Evolutionary conservation across 1,284 basidiomycete species (phyloP), one percentile per base, ranked within the genome.

Genomic region (Puccinia triticina): DNA sequence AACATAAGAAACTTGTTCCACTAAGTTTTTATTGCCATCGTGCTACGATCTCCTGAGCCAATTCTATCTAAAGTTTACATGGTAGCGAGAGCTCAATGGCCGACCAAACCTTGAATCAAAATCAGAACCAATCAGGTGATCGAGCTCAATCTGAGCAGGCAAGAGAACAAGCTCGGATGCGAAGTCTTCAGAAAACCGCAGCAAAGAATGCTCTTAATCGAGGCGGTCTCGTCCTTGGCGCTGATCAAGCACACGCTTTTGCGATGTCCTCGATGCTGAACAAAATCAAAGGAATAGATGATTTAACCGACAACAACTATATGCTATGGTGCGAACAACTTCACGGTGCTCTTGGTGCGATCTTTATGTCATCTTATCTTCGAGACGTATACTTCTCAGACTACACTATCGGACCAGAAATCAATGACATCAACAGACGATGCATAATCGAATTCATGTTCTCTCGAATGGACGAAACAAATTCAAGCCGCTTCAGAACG

Each of bases 41-140:
- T n/a, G n/a, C n/a, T n/a, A n/a, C n/a, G n/a, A n/a, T n/a, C n/a
- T n/a, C n/a, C n/a, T n/a, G n/a, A n/a, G n/a, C n/a, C n/a, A n/a
- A n/a, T n/a, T n/a, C n/a, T n/a, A n/a, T n/a, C n/a, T n/a, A n/a
- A n/a, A 53, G 23, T 53, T 21, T 53, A 14, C 23, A n/a, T 59
- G 57, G 57, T 59, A 59, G 57, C 18, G 26, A 59, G 57, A 59
- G 57, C 16, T 59, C 57, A 59, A 11, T 59, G 57, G 16, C 57
- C n/a, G 57, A 59, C 3, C n/a, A 29, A 59, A 29, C 57, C 5
- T 5, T 21, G 5, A 10, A 5, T 21, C 16, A 55, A 12, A n/a
- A n/a, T n/a, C 7, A 59, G n/a, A 59, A 59, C 29, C 57, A 8
- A 14, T n/a, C n/a, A n/a, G n/a, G n/a, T n/a, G n/a, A n/a, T n/a